Evolutionary conservation across 768 basidiomycete genomes (phyloP).

Genomic region (Termitomyces bulborhizus): DNA sequence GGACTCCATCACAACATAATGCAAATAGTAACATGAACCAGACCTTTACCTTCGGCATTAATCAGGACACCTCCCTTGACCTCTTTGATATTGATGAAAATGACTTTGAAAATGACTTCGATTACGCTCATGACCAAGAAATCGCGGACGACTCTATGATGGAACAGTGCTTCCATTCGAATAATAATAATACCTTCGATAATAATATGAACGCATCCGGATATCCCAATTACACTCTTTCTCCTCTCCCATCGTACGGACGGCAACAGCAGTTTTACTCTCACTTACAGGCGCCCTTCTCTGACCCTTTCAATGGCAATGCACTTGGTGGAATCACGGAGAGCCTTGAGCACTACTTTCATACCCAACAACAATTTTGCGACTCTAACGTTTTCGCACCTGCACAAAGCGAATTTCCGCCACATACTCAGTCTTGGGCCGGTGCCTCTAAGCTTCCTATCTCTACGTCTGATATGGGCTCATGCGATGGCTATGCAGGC

Average conservation of each 20-base stretch:
- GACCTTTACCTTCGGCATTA: slow-evolving; percentile 27
- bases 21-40: slow-evolving; percentile 15
- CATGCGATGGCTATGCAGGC: slow-evolving; percentile 6
- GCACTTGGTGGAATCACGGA: slow-evolving; percentile 31
- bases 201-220: slow-evolving; percentile 23
- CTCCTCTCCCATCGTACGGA: slow-evolving; percentile 17
- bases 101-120: slow-evolving; percentile 46
- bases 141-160: slow-evolving; percentile 31
- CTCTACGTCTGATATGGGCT: neutral
- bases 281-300: slow-evolving; percentile 22
- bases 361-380: slow-evolving; percentile 26
- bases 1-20: slow-evolving; percentile 21
- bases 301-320: slow-evolving; percentile 36
- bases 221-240: slow-evolving; percentile 26
- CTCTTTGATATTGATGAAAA: slow-evolving; percentile 76
- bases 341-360: slow-evolving; percentile 38
- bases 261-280: slow-evolving; percentile 20
- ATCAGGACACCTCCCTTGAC: slow-evolving; percentile 42
- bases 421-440: slow-evolving; percentile 5
- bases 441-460: neutral
- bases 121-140: slow-evolving; percentile 27
- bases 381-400: slow-evolving; percentile 13
- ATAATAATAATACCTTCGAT: slow-evolving; percentile 18
- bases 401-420: slow-evolving; percentile 8
- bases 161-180: slow-evolving; percentile 23